Base-by-base conservation (phyloP, 768 basidiomycete species). In the Agaricus sinodeliciosus region DNA sequence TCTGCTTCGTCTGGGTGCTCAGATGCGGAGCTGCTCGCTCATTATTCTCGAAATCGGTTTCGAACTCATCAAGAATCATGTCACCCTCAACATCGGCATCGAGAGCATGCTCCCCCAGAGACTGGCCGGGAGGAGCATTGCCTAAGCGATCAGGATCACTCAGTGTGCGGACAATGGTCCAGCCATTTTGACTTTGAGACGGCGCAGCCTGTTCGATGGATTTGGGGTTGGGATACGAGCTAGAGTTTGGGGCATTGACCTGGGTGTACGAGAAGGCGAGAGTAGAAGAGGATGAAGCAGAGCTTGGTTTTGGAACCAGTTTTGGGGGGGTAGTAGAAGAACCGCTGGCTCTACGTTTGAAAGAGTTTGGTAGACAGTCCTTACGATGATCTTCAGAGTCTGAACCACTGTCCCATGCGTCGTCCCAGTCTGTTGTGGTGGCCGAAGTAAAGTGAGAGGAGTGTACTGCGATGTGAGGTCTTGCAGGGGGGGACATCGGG, bases 241-340 rank as follows among this genome's bases (percentile, higher is more conserved):
- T 80, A 25, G 85, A 81, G 65, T 82, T 81, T 19, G 88, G 89
- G 2, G 82, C 81, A 57, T 75, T 77, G 35, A 92, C 69, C 66
- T 91, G 87, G 43, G 89, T 92, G 67, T 88, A 92, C 9, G 88
- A 90, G 58, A 84, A 86, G 31, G 85, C 79, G 18, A 90, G 74
- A 26, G 82, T 83, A 1, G 84, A 84, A 0, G 82, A 80, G 4
- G 85, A 86, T 7, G 76, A 76, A 45, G 64, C 66, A 25, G 64
- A 67, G 35, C 69, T 58, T 26, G 55, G 66, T 49, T 69, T 74
- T 46, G 82, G 81, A 9, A 84, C 80, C 39, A 76, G 76, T 57
- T 73, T 81, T 12, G 86, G 80, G 16, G 78, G 71, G 39, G 64
- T 60, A 13, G 62, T 51, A 37, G 77, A 66, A n/a, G 48, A 22